These are phyloP conservation scores for Coffea eugenioides DNA, from an alignment of 257 asterid species.

Conservation along the genomic window DNA sequence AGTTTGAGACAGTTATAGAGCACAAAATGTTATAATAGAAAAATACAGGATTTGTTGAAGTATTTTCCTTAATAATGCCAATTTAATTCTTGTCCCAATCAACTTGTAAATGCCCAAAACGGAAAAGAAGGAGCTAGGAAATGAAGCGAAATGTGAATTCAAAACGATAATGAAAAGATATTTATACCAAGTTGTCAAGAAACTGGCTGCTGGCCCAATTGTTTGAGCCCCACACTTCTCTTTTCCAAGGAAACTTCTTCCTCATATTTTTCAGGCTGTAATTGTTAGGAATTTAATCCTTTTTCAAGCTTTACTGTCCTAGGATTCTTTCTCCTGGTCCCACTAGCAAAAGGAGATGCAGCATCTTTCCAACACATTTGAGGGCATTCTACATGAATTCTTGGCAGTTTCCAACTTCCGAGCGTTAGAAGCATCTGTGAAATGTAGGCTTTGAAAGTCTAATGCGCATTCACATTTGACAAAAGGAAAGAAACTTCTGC, in stretches of 20 bases:
- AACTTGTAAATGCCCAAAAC: background rate
- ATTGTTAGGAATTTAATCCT: too few species aligned
- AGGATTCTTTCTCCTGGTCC: background rate
- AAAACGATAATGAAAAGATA: background rate
- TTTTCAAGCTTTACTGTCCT: too few species aligned
- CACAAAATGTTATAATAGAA: too few species aligned
- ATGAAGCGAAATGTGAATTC: background rate
- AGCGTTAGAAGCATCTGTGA: background rate
- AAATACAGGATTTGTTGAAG: too few species aligned
- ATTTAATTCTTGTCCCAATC: background rate
- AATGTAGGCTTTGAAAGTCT: background rate
- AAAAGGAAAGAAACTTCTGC: background rate
- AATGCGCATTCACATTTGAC: background rate
- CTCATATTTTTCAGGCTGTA: background rate
- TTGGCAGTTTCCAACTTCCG: background rate
- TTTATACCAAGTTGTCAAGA: conserved; percentile 1
- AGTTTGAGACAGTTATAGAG: too few species aligned
- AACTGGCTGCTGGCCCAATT: background rate
- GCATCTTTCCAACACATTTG: conserved; percentile 1
- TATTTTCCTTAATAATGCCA: too few species aligned
- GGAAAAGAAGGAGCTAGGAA: too few species aligned
- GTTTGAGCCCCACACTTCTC: background rate
- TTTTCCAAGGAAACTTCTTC: background rate
- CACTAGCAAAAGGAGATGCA: background rate
- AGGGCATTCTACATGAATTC: background rate